Evolutionary conservation across 495 filamentous ascomycete species (phyloP).

Genomic region (Parmelia sp.): DNA sequence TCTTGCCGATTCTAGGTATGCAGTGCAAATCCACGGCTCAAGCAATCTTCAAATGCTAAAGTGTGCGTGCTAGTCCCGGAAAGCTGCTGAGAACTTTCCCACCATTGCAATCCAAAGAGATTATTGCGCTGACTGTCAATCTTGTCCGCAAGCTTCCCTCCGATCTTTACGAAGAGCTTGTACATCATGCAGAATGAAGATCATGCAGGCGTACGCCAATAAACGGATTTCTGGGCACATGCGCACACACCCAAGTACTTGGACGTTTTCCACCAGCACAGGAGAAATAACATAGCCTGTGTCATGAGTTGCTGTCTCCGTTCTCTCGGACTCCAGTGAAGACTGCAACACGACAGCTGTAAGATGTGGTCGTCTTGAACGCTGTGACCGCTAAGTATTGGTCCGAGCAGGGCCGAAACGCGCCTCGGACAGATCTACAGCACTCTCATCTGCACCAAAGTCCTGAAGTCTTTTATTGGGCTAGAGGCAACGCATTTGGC

Average conservation of each 20-base stretch:
- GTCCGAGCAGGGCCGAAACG: neutral
- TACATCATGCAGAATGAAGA: conserved; percentile 70
- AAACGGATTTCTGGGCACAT: neutral
- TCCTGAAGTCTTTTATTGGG: neutral
- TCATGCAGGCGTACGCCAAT: conserved; percentile 13
- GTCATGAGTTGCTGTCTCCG: neutral
- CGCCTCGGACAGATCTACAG: neutral
- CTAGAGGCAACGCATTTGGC: neutral
- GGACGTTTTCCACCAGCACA: neutral
- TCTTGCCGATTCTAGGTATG: conserved; percentile 71
- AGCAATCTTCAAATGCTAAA: conserved; percentile 4
- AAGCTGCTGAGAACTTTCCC: conserved; percentile 88
- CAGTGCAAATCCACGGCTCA: conserved; percentile 20
- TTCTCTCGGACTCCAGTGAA: neutral
- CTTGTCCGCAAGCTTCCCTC: conserved; percentile 81
- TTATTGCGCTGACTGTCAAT: conserved; percentile 71
- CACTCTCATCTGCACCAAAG: neutral
- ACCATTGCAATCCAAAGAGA: conserved; percentile 68
- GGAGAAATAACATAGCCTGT: neutral
- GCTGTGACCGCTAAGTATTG: neutral
- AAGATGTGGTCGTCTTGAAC: neutral
- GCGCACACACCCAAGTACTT: neutral
- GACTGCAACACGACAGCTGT: neutral
- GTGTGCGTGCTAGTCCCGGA: conserved; percentile 59
- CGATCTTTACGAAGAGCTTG: conserved; percentile 81